Evolutionary conservation across 2,329 filamentous ascomycete genomes (phyloP), one percentile per base, ranked within the genome.

Genomic region (Graphilbum ipis-grandicollis): DNA sequence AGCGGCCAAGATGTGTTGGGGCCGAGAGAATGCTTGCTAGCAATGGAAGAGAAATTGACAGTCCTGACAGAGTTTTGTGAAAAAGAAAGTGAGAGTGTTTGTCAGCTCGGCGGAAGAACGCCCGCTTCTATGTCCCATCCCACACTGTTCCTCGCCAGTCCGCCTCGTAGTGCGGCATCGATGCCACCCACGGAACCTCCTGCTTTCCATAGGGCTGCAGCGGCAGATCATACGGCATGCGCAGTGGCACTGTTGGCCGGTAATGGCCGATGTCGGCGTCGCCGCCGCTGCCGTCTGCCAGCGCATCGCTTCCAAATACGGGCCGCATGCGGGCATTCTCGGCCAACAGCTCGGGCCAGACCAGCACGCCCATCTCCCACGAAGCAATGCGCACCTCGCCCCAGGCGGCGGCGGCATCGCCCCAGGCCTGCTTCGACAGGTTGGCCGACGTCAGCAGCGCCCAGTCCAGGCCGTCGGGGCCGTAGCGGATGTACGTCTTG

Each of bases 381-480:
- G 81, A 90, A 40, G 78, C 75, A 21, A 93, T 71, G 26, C 76
- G 67, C 22, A 84, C 59, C 47, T 81, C 68, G 1, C 70, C 71
- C 0, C 63, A 59, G 10, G 60, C 53, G 42, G 67, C 71, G 1
- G 52, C 53, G 3, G 68, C 62, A 28, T 79, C 74, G 2, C 85
- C 85, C 86, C 85, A 93, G 0, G 85, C 85, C 55, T 93, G 84
- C 42, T 77, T 88, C 2, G 81, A 90, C 3, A 93, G 54, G 46
- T 93, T 93, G n/a, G 85, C 84, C n/a, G 81, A 90, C 0, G 83
- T 92, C 2, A 92, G 53, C 44, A 93, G 63, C 2, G 81, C 83
- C 86, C 85, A 93, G 49, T 90, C 80, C 29, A 92, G 75, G 30
- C 56, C 54, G 15, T 58, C 49, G n/a, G 52, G 45, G 37, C 59